Evolutionary conservation across 257 asterid species (phyloP), one percentile per base, ranked within the genome.

Genomic region (Jaltomata sinuosa): DNA sequence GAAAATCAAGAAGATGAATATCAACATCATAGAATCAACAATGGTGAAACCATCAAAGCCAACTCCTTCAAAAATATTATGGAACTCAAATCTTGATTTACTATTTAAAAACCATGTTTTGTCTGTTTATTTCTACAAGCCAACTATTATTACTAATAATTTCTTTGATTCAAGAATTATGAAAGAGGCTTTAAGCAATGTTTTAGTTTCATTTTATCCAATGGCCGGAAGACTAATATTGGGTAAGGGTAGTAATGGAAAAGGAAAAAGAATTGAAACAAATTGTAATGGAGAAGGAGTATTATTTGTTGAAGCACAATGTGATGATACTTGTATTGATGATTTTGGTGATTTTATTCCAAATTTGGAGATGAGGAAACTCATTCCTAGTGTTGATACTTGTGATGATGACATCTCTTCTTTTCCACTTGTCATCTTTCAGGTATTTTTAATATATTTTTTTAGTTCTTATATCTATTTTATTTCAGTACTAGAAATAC

Each of bases 281-380:
- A 85, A 89, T 53, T 91, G 93, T 83, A 87, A 85, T 22, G 87
- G 83, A 4, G 91, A 88, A 25, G 89, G 93, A 4, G 91, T 84
- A 4, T 55, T 88, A 16, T 88, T 89, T 57, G 88, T 91, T 10
- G 93, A 89, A 62, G 93, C 91, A 45, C n/a, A 72, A 72, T 36
- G 47, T 38, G 80, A 72, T 38, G 80, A 21, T 54, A 54, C 62
- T 2, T 19, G 2, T 45, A 38, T 72, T 72, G 80, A 72, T 72
- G 53, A 72, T 45, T 71, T 71, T 71, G 80, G 80, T 38, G 80
- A 71, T 42, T 72, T 72, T 72, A 12, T 8, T 36, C 80, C 80
- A 34, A 71, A 25, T 71, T 71, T 71, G 54, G 80, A 72, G 29
- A 36, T 72, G 14, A 21, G 11, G 32, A 72, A 72, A 36, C 21